Evolutionary conservation across 2,329 filamentous ascomycete species (phyloP).

Genomic region (Neospermospora avenae): DNA sequence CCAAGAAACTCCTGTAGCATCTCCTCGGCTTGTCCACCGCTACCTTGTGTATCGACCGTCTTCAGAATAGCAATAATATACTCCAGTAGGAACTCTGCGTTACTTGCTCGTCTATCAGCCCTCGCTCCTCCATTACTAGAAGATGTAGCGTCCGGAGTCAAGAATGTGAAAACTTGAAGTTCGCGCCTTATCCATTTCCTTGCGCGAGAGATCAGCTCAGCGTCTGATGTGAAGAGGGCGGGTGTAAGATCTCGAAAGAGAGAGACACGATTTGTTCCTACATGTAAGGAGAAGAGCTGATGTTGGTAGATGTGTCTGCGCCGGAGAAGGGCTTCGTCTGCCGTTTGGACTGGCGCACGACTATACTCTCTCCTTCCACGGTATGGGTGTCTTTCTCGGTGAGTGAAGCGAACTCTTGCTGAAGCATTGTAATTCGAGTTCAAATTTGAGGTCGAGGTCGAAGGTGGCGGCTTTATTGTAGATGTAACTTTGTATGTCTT

Average conservation of each 20-base stretch:
- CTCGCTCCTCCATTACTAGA: neutral
- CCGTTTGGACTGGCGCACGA: slow-evolving; percentile 11
- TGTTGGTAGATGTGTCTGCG: slow-evolving; percentile 72
- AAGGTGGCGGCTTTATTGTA: slow-evolving; percentile 15
- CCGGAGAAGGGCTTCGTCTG: slow-evolving; percentile 39
- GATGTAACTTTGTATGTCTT: slow-evolving; percentile 56
- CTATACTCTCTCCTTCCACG: slow-evolving; percentile 15
- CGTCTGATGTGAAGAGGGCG: slow-evolving; percentile 57
- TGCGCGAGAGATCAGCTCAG: slow-evolving; percentile 70
- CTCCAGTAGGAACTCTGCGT: slow-evolving; percentile 80
- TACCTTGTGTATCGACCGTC: slow-evolving; percentile 76
- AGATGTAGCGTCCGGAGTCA: slow-evolving; percentile 40
- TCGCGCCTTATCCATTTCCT: slow-evolving; percentile 81
- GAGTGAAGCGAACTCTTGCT: slow-evolving; percentile 10
- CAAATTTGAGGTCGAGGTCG: neutral
- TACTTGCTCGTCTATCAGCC: slow-evolving; percentile 52
- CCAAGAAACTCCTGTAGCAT: slow-evolving; percentile 78
- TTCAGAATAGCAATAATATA: slow-evolving; percentile 83
- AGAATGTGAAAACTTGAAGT: slow-evolving; percentile 75
- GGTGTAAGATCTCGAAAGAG: slow-evolving; percentile 73
- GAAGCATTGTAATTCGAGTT: slow-evolving; percentile 3
- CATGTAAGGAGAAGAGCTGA: slow-evolving; percentile 72
- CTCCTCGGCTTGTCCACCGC: slow-evolving; percentile 73
- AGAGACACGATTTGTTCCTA: slow-evolving; percentile 78
- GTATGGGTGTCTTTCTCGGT: slow-evolving; percentile 19